Base-by-base conservation (phyloP, 768 basidiomycete species). In the Amyloporia xantha region DNA sequence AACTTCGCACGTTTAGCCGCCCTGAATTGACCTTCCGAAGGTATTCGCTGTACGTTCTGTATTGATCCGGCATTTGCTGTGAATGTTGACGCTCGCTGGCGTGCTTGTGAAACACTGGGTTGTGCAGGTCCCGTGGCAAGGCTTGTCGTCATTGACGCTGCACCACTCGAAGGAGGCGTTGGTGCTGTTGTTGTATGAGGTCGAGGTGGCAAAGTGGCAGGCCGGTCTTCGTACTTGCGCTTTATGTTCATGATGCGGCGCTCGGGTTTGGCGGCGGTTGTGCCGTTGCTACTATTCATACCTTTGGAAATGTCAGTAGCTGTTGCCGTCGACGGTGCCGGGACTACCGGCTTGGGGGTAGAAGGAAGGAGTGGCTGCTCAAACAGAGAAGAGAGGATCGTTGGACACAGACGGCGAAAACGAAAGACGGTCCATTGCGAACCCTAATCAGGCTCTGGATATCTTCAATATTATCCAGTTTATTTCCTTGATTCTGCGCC, bases 401-500 rank as follows among this genome's bases (percentile, higher is more conserved):
- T 65, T 49, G 64, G 61, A 62, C 37, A 61, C 44, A 55, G 52
- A 51, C 54, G 52, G 58, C 46, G 55, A 53, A 41, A 54, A 59
- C 44, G 54, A 59, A 57, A 59, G 53, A 60, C 53, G 55, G 60
- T 48, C 62, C 57, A 62, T 59, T 65, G 64, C 64, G 64, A 65
- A 65, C 64, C 64, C 62, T 62, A 37, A 59, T 63, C 2, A 61
- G 55, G 52, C 43, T 53, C 52, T 59, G 58, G 47, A 59, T 54
- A 44, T 61, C 59, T 43, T 60, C 48, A 35, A 52, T 17, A 25
- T 41, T 37, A 46, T 47, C 52, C 28, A 42, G n/a, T 41, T 49
- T 50, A 9, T 44, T 38, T 37, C 44, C 33, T 49, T 51, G 26
- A 46, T 47, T 28, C 35, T 51, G 37, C n/a, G 38, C 39, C n/a